A percentile compares a stretch with the other conserved stretches of the same genome.
Conservation (phyloP, 176 grass and related monocot genomes). For the Olyra latifolia region DNA sequence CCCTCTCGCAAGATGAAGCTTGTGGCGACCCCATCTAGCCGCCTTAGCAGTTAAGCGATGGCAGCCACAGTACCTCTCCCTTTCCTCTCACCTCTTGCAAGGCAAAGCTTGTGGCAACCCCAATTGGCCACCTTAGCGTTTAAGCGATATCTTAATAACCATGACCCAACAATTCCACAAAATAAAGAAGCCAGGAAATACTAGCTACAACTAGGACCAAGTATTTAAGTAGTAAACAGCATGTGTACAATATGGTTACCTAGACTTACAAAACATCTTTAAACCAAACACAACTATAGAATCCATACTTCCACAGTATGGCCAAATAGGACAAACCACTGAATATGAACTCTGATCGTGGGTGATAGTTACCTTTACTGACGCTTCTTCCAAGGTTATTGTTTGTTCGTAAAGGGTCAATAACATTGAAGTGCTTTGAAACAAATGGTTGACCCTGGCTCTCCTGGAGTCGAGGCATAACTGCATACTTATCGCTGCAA, state of each 20-base stretch:
- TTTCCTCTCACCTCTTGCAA: too few relatives aligned
- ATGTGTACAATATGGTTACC: neutral
- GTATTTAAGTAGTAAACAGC: neutral
- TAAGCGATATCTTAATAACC: too few relatives aligned
- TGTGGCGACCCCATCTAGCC: too few relatives aligned
- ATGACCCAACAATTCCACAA: neutral
- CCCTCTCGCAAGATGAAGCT: too few relatives aligned
- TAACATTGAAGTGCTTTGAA: constrained; percentile 95
- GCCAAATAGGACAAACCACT: constrained; percentile 4
- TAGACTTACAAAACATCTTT: constrained; percentile 12
- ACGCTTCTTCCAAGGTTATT: constrained; percentile 98
- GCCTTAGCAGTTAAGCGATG: too few relatives aligned
- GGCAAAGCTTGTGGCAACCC: too few relatives aligned
- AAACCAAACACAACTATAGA: constrained; percentile 22
- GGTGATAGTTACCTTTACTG: constrained; percentile 68
- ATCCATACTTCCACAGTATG: neutral
- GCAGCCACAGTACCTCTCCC: too few relatives aligned
- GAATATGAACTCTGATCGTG: constrained; percentile 5
- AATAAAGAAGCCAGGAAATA: neutral
- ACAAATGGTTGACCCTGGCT: constrained; percentile 68
- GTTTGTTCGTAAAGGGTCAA: constrained; percentile 86
- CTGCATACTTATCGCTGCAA: constrained; percentile 52
- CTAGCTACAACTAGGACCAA: neutral
- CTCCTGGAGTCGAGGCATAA: constrained; percentile 58
- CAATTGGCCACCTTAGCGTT: too few relatives aligned